Conservation (phyloP, 169 alveolate genomes). For the Eimeria sp. region DNA sequence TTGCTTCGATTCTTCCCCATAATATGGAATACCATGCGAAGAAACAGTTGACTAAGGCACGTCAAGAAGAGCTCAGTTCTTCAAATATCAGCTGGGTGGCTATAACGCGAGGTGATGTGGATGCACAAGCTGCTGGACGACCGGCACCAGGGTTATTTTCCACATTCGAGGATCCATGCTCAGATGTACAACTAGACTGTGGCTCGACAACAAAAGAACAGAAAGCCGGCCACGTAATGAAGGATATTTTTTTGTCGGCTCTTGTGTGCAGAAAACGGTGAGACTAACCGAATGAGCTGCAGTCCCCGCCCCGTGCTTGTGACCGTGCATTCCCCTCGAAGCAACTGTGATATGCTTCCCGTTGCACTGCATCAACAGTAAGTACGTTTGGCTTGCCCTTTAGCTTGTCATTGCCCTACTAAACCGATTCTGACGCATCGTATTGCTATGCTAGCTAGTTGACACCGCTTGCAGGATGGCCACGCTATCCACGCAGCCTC, state of each 20-base stretch:
- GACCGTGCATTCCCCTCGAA: not conserved
- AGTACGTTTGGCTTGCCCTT: not conserved
- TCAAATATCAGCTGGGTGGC: not conserved
- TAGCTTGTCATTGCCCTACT: not conserved
- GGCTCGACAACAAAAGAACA: not conserved
- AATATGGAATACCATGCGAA: not conserved
- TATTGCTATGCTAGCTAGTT: not conserved
- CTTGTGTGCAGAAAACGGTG: not conserved
- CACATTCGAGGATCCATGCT: not conserved
- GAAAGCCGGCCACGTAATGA: not conserved
- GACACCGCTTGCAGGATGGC: not conserved
- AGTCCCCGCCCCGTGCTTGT: not conserved
- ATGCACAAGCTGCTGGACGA: not conserved
- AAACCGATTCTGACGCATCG: not conserved
- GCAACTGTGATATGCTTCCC: not conserved
- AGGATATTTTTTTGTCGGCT: not conserved
- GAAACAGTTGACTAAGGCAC: not conserved
- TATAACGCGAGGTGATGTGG: not conserved
- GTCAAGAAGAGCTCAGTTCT: not conserved
- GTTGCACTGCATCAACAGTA: not conserved
- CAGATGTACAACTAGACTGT: not conserved
- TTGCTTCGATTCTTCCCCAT: no score
- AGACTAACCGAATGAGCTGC: not conserved
- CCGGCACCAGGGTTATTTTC: not conserved
- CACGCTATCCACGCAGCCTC: not conserved